phyloP scores from a whole-genome alignment of 805 yeast species.

The Grigorovia jiainica region DNA sequence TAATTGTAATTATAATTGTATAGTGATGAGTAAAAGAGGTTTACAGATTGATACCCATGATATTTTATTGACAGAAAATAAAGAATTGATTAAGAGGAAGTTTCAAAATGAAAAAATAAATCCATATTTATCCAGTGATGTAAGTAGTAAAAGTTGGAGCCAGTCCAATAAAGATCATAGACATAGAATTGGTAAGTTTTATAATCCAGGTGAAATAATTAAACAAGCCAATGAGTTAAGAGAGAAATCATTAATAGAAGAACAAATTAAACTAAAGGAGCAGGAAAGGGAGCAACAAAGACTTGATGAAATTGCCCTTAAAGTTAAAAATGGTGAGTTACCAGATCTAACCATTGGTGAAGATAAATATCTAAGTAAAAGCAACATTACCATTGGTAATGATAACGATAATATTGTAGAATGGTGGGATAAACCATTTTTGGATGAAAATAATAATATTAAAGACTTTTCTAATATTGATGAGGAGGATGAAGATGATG shows the following conservation, averaged over 20 bases:
- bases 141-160: conserved; percentile 8
- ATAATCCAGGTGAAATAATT: conserved; percentile 43
- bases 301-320: conserved; percentile 2
- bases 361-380: conserved; percentile 34
- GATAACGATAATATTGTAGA: conserved; percentile 54
- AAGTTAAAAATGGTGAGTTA: conserved; percentile 33
- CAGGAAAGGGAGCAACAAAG: conserved; percentile 2
- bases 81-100: conserved; percentile 17
- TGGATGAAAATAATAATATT: conserved; percentile 33
- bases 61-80: conserved; percentile 18
- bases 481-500: conserved; percentile 11
- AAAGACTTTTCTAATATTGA: conserved; percentile 15
- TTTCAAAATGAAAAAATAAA: conserved; percentile 14
- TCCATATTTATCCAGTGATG: conserved; percentile 21
- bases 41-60: background rate
- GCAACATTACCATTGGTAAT: background rate
- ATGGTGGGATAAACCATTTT: conserved; percentile 78
- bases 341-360: conserved; percentile 52
- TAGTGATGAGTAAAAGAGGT: background rate
- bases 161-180: background rate
- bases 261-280: conserved; percentile 27
- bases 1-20: background rate
- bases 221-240: conserved; percentile 12
- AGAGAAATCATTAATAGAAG: background rate
- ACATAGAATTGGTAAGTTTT: conserved; percentile 31